Conservation (phyloP, 371 early-diverging fungal species). For the Rhizopus delemar region DNA sequence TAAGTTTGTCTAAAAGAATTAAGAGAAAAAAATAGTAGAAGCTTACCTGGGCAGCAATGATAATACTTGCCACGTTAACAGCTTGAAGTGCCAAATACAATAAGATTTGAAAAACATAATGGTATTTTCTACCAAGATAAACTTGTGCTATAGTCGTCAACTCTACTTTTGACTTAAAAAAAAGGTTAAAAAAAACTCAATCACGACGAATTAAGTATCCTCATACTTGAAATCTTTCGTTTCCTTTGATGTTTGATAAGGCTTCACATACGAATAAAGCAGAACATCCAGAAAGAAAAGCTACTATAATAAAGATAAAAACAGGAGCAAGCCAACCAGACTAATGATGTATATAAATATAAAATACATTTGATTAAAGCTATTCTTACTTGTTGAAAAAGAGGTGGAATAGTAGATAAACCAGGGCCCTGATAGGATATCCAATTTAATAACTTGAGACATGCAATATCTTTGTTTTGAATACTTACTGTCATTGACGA, state of each 20-base stretch:
- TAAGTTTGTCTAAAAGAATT: neutral
- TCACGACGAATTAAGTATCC: neutral
- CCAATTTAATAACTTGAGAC: neutral
- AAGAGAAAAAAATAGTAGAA: neutral
- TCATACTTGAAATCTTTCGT: conserved; percentile 63
- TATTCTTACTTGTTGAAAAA: conserved; percentile 42
- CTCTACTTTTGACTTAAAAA: conserved; percentile 48
- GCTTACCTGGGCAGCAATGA: conserved; percentile 58
- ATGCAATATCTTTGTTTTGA: neutral
- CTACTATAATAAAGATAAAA: conserved; percentile 47
- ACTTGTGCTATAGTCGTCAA: conserved; percentile 60
- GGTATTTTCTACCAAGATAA: conserved; percentile 56
- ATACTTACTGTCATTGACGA: conserved; percentile 47
- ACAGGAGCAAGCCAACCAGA: conserved; percentile 50
- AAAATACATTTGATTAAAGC: neutral
- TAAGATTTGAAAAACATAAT: conserved; percentile 54
- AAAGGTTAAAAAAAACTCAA: conserved; percentile 6
- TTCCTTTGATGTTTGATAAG: conserved; percentile 77
- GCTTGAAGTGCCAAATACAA: conserved; percentile 62
- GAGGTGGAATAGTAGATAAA: conserved; percentile 44
- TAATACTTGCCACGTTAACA: conserved; percentile 62
- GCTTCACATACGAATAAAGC: conserved; percentile 78
- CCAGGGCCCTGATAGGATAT: conserved; percentile 40
- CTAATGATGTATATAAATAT: conserved; percentile 11
- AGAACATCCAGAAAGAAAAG: conserved; percentile 50